Evolutionary conservation across 805 yeast genomes (phyloP), one percentile per base, ranked within the genome.

Genomic region (Starmerella potacharoeniae): DNA sequence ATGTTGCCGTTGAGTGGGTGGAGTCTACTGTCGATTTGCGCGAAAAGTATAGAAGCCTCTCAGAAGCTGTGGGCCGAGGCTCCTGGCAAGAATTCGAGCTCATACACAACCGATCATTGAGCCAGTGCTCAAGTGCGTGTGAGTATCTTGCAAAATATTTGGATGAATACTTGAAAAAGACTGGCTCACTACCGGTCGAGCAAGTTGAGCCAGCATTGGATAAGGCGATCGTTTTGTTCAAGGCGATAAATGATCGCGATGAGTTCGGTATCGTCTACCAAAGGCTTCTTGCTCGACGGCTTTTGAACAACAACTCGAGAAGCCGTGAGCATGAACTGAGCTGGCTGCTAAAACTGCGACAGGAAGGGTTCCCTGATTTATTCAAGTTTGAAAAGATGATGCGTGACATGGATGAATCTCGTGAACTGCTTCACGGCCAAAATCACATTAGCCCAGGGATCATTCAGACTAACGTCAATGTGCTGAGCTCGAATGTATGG

Each of bases 251-350:
- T 41, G 97, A 93, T 67, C 90, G 90, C 67, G 97, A 95, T 73
- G 86, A 93, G 33, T 95, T 93, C 70, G 96, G 88, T 71, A 82
- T 82, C 54, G 84, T 84, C 71, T 93, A 89, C 70, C 83, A 97
- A 69, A 80, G 96, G 58, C 75, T 84, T 63, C 76, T 93, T 62
- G 95, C 98, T 8, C 87, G 85, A 66, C 78, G 99, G 67, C 77
- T 93, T 64, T 86, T 93, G 65, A 84, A 85, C 65, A 84, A 88
- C 62, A 81, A 91, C 28, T 83, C 95, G 1, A 82, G 84, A 40
- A 82, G 88, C 31, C 95, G 86, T 55, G 89, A 83, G 58, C 77
- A 77, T 40, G 99, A 93, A 71, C 91, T 86, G 63, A 47, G 56
- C 49, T 52, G 60, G 62, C 49, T 58, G 17, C 58, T 43, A 2